Evolutionary conservation across 306 rosid genomes (phyloP).

Genomic region (Senna tora): DNA sequence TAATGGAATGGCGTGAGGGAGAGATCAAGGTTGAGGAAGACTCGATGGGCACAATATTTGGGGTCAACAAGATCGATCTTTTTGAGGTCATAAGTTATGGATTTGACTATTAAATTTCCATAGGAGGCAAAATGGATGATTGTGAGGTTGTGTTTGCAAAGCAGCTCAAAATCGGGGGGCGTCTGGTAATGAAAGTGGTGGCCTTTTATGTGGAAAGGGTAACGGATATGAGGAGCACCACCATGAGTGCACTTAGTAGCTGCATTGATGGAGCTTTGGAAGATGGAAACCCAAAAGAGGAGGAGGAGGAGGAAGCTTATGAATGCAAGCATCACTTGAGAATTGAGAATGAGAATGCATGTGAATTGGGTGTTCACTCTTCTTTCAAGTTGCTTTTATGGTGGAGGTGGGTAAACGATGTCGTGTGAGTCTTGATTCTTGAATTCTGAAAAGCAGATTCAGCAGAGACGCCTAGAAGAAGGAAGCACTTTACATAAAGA

Average conservation of each 20-base stretch:
- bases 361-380: too few relatives aligned
- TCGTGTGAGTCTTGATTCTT: not conserved
- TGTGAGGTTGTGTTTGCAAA: conserved; percentile 52
- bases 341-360: conserved; percentile 33
- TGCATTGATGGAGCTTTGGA: conserved; percentile 39
- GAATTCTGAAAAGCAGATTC: conserved; percentile 27
- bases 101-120: conserved; percentile 57
- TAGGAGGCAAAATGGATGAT: conserved; percentile 59
- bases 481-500: conserved; percentile 9
- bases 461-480: conserved; percentile 25
- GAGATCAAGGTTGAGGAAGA: conserved; percentile 72
- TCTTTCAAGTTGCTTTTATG: not conserved
- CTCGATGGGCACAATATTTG: conserved; percentile 58
- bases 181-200: conserved; percentile 3
- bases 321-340: conserved; percentile 46
- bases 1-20: conserved; percentile 63
- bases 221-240: conserved; percentile 40
- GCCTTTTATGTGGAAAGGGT: conserved; percentile 53
- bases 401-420: not conserved
- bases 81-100: conserved; percentile 60
- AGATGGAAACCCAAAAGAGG: conserved; percentile 45
- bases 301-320: conserved; percentile 46
- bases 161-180: conserved; percentile 45
- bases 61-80: conserved; percentile 69
- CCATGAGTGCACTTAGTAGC: conserved; percentile 40